Evolutionary conservation across 108 stramenopile genomes (phyloP), one percentile per base, ranked within the genome.

Genomic region (Nitzschia inconspicua): DNA sequence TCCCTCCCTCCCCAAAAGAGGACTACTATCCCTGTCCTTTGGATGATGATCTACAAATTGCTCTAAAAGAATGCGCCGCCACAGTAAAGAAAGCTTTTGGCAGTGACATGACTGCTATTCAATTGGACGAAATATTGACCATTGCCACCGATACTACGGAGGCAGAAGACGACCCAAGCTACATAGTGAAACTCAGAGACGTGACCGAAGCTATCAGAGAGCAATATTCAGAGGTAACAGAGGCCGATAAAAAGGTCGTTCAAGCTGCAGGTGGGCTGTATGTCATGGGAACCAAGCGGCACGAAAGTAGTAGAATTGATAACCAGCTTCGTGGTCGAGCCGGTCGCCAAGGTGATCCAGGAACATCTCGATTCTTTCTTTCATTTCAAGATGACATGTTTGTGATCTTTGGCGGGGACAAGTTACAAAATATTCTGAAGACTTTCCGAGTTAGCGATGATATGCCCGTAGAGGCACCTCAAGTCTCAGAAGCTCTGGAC

Each of bases 341-440:
- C 11, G 97, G 97, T 34, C 86, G 97, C 25, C 97, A 98, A 71
- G 95, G 97, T 16, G 95, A 96, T 67, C 90, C 94, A 18, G 97
- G 95, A 31, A 84, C 91, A 30, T 95, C 95, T 0, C 82, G 94
- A 23, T 96, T 96, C 76, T 96, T 95, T 60, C 65, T 98, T 6
- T 88, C 88, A 0, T 93, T 98, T 56, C 93, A 96, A 65, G 97
- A 98, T 63, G 95, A 96, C 55, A 93, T 96, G 86, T 96, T 98
- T 78, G 85, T 86, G 5, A 89, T 96, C 44, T 95, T 95, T 60
- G 95, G 91, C 20, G 94, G 94, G 16, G 94, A 95, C 46, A 47
- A 56, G 8, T 49, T 95, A 51, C 48, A 84, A 34, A 88, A 86
- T 7, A 83, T 95, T 31, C 79, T 95, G 41, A 73, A 88, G 60